Evolutionary conservation across 2,329 filamentous ascomycete species (phyloP).

Genomic region (Gaeumannomyces sp.): DNA sequence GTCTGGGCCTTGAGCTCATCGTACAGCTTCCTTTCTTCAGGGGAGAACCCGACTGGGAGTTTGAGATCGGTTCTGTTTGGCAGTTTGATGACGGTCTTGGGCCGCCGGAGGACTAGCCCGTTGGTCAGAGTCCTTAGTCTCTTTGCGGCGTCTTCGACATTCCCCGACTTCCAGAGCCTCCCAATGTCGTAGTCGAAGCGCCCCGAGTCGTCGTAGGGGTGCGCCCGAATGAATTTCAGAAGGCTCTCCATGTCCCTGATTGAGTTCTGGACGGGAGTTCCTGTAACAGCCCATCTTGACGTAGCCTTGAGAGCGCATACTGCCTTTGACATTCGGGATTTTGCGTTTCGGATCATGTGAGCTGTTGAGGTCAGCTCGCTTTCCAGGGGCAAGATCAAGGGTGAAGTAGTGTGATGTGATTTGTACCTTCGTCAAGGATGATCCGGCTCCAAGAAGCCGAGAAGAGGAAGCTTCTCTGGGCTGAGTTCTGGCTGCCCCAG

Average conservation of each 20-base stretch:
- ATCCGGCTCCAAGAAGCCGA: constrained; percentile 30
- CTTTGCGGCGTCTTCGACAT: constrained; percentile 29
- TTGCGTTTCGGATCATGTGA: constrained; percentile 33
- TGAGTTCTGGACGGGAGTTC: constrained; percentile 43
- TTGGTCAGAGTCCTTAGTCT: constrained; percentile 32
- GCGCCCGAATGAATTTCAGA: constrained; percentile 34
- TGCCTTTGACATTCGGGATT: constrained; percentile 29
- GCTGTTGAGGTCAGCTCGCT: constrained; percentile 22
- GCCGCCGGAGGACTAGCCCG: constrained; percentile 33
- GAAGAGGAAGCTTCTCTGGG: constrained; percentile 23
- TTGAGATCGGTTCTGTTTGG: constrained; percentile 28
- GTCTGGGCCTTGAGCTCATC: constrained; percentile 22
- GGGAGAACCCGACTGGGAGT: constrained; percentile 28
- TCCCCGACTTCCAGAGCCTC: constrained; percentile 30
- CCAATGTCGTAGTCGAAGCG: constrained; percentile 33
- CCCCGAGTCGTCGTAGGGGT: constrained; percentile 33
- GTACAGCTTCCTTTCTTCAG: constrained; percentile 30
- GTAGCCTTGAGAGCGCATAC: constrained; percentile 29
- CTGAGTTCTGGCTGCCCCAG: constrained; percentile 18
- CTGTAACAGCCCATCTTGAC: constrained; percentile 40
- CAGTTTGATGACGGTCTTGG: constrained; percentile 31
- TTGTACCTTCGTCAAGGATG: constrained; percentile 33
- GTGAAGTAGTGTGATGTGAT: too few species aligned
- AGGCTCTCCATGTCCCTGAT: constrained; percentile 35
- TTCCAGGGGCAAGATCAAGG: background rate